Base-by-base conservation (phyloP, 2,329 filamentous ascomycete genomes). In the Dothistroma septosporum region DNA sequence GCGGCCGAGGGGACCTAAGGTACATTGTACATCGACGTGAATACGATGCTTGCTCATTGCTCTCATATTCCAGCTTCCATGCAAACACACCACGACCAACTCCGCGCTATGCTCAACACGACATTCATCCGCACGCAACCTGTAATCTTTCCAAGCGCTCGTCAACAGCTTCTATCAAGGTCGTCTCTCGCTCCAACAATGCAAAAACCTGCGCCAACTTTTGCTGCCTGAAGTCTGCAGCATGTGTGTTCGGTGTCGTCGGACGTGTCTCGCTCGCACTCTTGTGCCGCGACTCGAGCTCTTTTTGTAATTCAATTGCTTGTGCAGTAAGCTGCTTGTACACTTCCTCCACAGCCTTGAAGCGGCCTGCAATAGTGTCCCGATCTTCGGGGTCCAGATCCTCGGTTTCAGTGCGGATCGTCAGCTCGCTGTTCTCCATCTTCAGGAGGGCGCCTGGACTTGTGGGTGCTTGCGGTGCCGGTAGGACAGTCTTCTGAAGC, bases 121-220 rank as follows among this genome's bases (percentile, higher is more conserved):
- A 24, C 22, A n/a, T 21, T 56, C 33, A 60, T 46, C 21, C 28
- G 28, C 41, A 33, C 22, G 58, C 53, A 19, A 57, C 35, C 57
- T 66, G 60, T 57, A 90, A 75, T 63, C 79, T 82, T 72, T 87
- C 84, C 64, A 91, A 74, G 59, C 87, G 80, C 59, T 79, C 79
- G 66, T 82, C 85, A 22, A 89, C 82, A 22, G 85, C 87, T 66
- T 90, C 87, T 7, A 90, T 84, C 68, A 90, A 74, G 5, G 86
- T 86, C 52, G 83, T 83, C 75, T 91, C 87, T 31, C 87, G 78
- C 60, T 87, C 85, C 65, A 91, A 75, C 61, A 89, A 73, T 31
- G 76, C 76, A 74, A 85, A 85, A 22, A 90, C 85, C 71, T 88
- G 83, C 59, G 79, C 79, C 65, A 90, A 74, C 75, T 88, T 89